Evolutionary conservation across 305 asterid species (phyloP).

Genomic region (Withania somnifera): DNA sequence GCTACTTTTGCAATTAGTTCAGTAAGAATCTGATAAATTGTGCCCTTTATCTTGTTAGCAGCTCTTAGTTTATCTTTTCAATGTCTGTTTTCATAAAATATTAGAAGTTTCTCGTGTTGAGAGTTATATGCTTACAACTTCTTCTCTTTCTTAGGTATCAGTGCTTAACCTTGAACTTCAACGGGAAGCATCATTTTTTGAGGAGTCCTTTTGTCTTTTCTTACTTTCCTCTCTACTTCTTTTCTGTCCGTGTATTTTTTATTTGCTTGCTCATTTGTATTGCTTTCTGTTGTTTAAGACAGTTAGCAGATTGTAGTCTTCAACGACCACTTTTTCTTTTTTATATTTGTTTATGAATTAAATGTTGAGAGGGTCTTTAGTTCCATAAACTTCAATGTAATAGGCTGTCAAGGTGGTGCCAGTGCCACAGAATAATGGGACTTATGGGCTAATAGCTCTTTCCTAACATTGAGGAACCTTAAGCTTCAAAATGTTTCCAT

Average conservation of each 20-base stretch:
- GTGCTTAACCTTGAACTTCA: slow-evolving; percentile 81
- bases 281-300: neutral
- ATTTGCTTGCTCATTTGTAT: neutral
- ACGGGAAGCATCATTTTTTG: slow-evolving; percentile 93
- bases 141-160: slow-evolving; percentile 45
- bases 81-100: neutral
- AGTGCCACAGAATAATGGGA: neutral
- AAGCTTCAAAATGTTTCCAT: neutral
- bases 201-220: slow-evolving; percentile 77
- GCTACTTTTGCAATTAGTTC: slow-evolving; percentile 93
- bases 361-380: neutral
- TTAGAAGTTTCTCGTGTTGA: neutral
- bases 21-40: slow-evolving; percentile 39
- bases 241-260: neutral
- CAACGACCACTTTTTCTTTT: neutral
- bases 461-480: neutral
- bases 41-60: neutral
- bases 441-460: neutral
- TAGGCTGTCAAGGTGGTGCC: neutral
- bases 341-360: neutral
- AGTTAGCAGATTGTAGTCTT: neutral
- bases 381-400: neutral
- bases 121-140: neutral
- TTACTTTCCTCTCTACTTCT: slow-evolving; percentile 11
- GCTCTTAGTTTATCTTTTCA: neutral